Conservation (phyloP, 257 asterid species). For the Echites panduratus region DNA sequence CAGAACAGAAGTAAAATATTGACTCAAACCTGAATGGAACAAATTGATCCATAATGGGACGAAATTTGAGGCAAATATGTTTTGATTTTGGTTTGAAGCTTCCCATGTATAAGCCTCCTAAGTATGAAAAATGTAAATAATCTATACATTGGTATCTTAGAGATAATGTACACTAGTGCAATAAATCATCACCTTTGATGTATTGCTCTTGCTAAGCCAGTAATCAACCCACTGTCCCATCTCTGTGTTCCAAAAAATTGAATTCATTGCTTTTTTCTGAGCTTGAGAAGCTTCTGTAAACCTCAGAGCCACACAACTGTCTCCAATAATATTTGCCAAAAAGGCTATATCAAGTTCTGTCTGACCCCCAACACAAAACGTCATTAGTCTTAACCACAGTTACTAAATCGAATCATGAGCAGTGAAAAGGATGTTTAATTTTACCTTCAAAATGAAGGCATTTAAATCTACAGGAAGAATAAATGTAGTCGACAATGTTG, state of each 20-base stretch:
- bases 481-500: constrained; percentile 67
- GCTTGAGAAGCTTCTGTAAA: constrained; percentile 52
- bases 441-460: constrained; percentile 70
- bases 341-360: constrained; percentile 78
- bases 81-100: constrained; percentile 52
- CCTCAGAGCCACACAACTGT: constrained; percentile 23
- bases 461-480: constrained; percentile 88
- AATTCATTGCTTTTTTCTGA: constrained; percentile 55
- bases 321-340: constrained; percentile 54
- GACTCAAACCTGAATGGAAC: constrained; percentile 55
- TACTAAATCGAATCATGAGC: not conserved
- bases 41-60: constrained; percentile 69
- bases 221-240: constrained; percentile 89
- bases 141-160: not conserved
- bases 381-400: constrained; percentile 1
- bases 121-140: not conserved
- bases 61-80: constrained; percentile 67
- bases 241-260: constrained; percentile 64
- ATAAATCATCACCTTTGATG: constrained; percentile 29
- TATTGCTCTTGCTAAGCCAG: constrained; percentile 43
- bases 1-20: constrained; percentile 1
- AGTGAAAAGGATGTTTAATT: too few species aligned
- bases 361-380: constrained; percentile 28
- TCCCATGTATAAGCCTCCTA: constrained; percentile 55
- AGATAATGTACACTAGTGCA: not conserved